Evolutionary conservation across 2,329 filamentous ascomycete genomes (phyloP), one percentile per base, ranked within the genome.

Genomic region (Diplocarpon mali): DNA sequence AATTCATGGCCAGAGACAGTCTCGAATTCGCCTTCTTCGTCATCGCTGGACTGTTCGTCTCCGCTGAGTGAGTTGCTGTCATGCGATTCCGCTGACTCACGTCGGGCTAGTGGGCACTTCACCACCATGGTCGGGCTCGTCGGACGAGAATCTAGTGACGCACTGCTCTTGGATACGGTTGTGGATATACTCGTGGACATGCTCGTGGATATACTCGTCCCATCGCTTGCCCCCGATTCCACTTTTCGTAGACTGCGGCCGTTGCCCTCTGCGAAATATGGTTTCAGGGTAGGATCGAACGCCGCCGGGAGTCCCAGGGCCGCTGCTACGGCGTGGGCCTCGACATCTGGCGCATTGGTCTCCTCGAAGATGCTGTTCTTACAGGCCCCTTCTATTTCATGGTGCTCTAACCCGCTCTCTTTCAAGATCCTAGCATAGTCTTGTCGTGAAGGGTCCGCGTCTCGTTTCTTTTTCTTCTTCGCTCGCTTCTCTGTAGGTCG

Each of bases 381-480:
- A 15, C 56, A 45, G 12, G 47, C 47, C 7, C 39, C 38, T n/a
- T 55, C 54, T n/a, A 58, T 60, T 45, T 63, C 60, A 32, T 63
- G 61, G 24, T 48, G 47, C 9, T 50, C 48, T 15, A 61, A 45
- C 3, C 58, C 72, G 39, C 73, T 78, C 56, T 79, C 71, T 53
- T 76, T 73, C 29, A 85, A 63, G 44, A 85, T 76, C 38, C 80
- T 74, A 48, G 75, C 72, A 60, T 85, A 85, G 37, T 74, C 73
- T 49, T 73, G 72, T 42, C 81, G 67, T 16, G 67, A 67, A 9
- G 80, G 78, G 54, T 85, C 79, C 36, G 75, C 71, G 40, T 75
- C 70, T 42, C 82, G 73, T 63, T 85, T 85, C 53, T 70, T 70
- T 62, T 84, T 84, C 62, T 83, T 83, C 62, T 83, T 83, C 57